Base-by-base conservation (phyloP, 2,329 filamentous ascomycete species). In the Ilyonectria destructans region DNA sequence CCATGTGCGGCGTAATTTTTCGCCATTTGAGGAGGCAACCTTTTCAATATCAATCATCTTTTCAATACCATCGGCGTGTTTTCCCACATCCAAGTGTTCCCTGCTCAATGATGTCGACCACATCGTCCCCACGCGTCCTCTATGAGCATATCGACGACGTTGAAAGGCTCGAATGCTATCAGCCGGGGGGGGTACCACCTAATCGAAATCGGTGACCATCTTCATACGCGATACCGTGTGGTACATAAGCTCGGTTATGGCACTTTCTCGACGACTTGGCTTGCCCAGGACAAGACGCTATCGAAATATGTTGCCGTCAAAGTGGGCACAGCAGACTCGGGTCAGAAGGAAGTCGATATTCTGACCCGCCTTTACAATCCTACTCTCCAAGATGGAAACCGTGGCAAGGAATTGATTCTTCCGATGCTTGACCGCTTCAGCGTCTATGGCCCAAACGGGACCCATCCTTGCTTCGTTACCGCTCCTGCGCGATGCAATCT, bases 111-210 rank as follows among this genome's bases (percentile, higher is more conserved):
- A 23, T 23, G 21, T 23, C 2, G 2, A 23, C 21, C 21, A 23
- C 21, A 23, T 4, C 21, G 21, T 23, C 21, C 21, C 21, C 21
- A 23, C 21, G 21, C 21, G 21, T 23, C 4, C 21, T 23, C 21
- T 77, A 76, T 15, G 56, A 62, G 10, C 60, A 62, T 35, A 72
- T 78, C 1, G 63, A 75, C 26, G 71, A 70, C 19, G 78, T 76
- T 13, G 77, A 78, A 49, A 64, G 21, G 6, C 67, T 74, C 1
- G 60, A 70, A 13, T 15, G 74, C 52, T 84, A 84, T 66, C 56
- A 65, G 9, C 72, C 71, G n/a, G n/a, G 2, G 80, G 81, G 4
- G 82, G 81, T 84, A 81, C 67, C 80, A 84, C 58, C 82, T 83
- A 4, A 73, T 82, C 12, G 69, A 73, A 15, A 77, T 84, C 15